Evolutionary conservation across 2,329 filamentous ascomycete genomes (phyloP), one percentile per base, ranked within the genome.

Genomic region (Penicillium hesseltinei): DNA sequence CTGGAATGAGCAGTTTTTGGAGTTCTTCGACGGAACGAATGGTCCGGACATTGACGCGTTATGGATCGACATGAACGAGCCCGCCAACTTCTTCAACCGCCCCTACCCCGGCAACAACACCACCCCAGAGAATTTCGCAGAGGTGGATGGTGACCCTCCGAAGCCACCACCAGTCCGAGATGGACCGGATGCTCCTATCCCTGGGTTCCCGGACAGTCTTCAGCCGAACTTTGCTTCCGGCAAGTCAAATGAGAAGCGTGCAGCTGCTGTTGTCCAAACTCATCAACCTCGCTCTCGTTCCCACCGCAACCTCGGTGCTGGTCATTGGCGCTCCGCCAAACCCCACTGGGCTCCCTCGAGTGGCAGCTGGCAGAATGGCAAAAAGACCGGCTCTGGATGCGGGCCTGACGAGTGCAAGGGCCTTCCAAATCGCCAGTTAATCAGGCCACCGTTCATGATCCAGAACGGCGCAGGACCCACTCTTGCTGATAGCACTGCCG

Each of bases 21-120:
- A 69, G 1, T 90, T 90, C 75, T 91, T 92, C 74, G 73, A 81
- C 58, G 74, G 82, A 0, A 78, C 85, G 0, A 80, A 75, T 3
- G 89, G 89, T 31, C 80, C 92, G 11, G 84, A 92, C 62, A 87
- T 92, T 54, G 89, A 92, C 59, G 89, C 82, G 0, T 76, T 92
- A 2, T 92, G 88, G 87, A 89, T 90, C 63, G 88, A 90, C 65
- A 84, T 88, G 82, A 85, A 84, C 58, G 82, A 85, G 65, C 78
- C 76, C 3, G 74, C 78, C 5, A 80, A 78, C 62, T 77, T 82
- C 39, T 84, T 29, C 46, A 58, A 58, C 36, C 56, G 82, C 68
- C 74, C 76, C 50, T 84, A 81, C 60, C 81, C 82, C 25, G 85
- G 83, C 65, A 73, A 77, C 42, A 70, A 84, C 62, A 58, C 56